phyloP scores from a whole-genome alignment of 2,329 filamentous ascomycete genomes.

The Fusarium nurragi region DNA sequence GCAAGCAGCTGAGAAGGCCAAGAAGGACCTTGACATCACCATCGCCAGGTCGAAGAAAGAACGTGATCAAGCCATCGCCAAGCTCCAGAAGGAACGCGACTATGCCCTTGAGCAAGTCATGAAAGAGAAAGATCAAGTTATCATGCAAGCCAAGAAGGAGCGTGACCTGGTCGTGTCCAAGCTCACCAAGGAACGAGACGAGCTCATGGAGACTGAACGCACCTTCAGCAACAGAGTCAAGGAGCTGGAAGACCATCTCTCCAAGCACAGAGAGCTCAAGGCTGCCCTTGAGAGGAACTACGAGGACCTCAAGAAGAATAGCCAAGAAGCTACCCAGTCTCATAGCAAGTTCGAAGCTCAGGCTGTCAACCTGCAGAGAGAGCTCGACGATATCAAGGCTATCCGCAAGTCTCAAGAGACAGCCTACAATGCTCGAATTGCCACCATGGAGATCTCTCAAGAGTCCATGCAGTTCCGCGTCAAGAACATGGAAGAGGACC shows the following conservation, averaged over 20 bases:
- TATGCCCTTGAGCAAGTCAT: conserved; percentile 29
- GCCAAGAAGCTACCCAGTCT: conserved; percentile 13
- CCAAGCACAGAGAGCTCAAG: conserved; percentile 41
- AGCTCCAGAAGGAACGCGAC: conserved; percentile 39
- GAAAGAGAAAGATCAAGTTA: conserved; percentile 36
- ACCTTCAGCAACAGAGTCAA: conserved; percentile 39
- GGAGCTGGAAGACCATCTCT: conserved; percentile 42
- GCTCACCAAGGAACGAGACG: conserved; percentile 41
- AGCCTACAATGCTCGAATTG: conserved; percentile 40
- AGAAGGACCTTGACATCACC: conserved; percentile 36
- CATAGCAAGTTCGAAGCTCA: conserved; percentile 39
- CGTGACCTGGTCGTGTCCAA: conserved; percentile 29
- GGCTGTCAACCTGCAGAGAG: conserved; percentile 42
- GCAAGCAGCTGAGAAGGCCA: conserved; percentile 26
- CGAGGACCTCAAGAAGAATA: conserved; percentile 42
- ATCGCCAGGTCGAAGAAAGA: conserved; percentile 39
- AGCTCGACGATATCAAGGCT: conserved; percentile 39
- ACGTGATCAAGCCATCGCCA: conserved; percentile 33
- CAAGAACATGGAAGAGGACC: conserved; percentile 38
- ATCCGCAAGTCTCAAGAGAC: conserved; percentile 42
- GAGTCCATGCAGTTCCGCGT: conserved; percentile 42
- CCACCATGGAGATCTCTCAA: conserved; percentile 43
- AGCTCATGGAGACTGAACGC: conserved; percentile 36
- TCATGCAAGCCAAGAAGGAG: conserved; percentile 37
- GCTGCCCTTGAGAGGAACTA: conserved; percentile 42